Percentiles rank a stretch among this genome's conserved stretches.
These are phyloP conservation scores for Handroanthus guayacan DNA, from an alignment of 257 asterid species.

Conservation along the genomic window DNA sequence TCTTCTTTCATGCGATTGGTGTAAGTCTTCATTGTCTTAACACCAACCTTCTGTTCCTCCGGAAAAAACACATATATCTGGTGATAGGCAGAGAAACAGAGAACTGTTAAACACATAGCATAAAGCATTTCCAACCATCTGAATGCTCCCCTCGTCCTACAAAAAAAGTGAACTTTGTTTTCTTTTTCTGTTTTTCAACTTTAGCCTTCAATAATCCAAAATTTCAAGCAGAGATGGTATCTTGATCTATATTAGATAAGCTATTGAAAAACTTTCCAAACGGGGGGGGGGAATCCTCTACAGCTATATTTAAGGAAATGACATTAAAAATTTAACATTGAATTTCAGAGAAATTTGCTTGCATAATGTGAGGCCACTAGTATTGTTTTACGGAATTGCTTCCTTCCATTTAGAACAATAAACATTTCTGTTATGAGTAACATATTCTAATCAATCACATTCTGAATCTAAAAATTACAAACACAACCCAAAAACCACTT, in stretches of 20 bases:
- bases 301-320: neutral
- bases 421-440: conserved; percentile 1
- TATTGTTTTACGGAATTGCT: neutral
- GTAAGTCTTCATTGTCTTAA: conserved; percentile 71
- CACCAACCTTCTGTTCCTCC: conserved; percentile 81
- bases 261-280: neutral
- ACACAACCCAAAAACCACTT: conserved; percentile 1
- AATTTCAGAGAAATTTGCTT: neutral
- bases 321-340: neutral
- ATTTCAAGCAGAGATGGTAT: neutral
- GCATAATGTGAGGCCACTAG: neutral
- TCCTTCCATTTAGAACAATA: neutral
- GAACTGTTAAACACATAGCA: conserved; percentile 1
- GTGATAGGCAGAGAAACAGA: conserved; percentile 10
- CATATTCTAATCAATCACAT: neutral
- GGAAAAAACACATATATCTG: conserved; percentile 93
- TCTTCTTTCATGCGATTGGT: conserved; percentile 76
- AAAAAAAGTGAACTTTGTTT: neutral
- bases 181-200: neutral
- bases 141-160: neutral
- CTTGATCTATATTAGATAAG: conserved; percentile 1
- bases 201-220: neutral
- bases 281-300: neutral
- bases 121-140: neutral
- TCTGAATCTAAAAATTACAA: conserved; percentile 1